Evolutionary conservation across 257 asterid species (phyloP), one percentile per base, ranked within the genome.

Genomic region (Solanum rostratum): DNA sequence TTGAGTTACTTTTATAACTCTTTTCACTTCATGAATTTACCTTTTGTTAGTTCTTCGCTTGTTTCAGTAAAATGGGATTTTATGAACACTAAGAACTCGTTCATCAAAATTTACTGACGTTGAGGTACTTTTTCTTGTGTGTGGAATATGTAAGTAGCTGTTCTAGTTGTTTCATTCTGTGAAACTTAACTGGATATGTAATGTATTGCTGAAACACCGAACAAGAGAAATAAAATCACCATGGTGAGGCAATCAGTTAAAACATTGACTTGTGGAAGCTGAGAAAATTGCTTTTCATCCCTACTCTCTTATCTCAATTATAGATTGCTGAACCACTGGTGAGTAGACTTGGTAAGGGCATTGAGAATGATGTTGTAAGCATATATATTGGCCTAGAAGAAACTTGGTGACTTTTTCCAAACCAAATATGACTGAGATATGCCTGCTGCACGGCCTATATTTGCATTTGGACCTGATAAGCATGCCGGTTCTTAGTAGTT

Each of bases 381-480:
- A 0, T 33, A 33, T 33, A 33, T 33, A 2, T 33, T 33, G 37
- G 37, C 37, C 37, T 33, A 33, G 37, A 33, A 33, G 88, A 92
- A 91, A 90, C 93, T 96, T 66, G 98, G 97, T 45, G 97, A 92
- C 89, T n/a, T n/a, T n/a, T n/a, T n/a, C n/a, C n/a, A n/a, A n/a
- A n/a, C n/a, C n/a, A n/a, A n/a, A n/a, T n/a, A 94, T n/a, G n/a
- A n/a, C n/a, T n/a, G n/a, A 13, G 1, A 27, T 5, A 43, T n/a
- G n/a, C n/a, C n/a, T n/a, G n/a, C n/a, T n/a, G n/a, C n/a, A 94
- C 89, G 97, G 41, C 93, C 98, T 83, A 93, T 94, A 83, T 94
- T 98, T 98, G 98, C 98, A 84, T 96, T 96, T 89, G 99, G 98
- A 82, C 99, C 98, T 41, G 97, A 93, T 88, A 96, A 90, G 91